phyloP scores from a whole-genome alignment of 345 rosid species.

The Trapa bicornis region DNA sequence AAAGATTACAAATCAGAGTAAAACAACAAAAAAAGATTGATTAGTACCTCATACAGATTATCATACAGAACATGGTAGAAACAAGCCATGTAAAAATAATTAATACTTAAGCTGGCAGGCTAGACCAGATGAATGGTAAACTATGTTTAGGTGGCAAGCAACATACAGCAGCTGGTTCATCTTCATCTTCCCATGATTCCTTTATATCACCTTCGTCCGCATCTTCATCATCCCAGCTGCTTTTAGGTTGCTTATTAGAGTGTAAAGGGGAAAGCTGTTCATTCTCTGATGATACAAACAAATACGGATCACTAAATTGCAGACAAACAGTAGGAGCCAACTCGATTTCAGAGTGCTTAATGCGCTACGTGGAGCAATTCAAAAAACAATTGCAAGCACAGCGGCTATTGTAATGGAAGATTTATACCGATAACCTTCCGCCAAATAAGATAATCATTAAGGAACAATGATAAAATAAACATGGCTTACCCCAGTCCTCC shows the following conservation, averaged over 20 bases:
- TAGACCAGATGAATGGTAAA: neutral
- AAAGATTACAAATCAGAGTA: neutral
- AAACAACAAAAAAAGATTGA: neutral
- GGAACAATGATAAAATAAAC: neutral
- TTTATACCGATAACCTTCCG: neutral
- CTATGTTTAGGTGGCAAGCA: too few species aligned
- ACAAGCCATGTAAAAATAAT: neutral
- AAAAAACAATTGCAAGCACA: neutral
- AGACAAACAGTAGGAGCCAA: neutral
- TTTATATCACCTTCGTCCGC: conserved; percentile 74
- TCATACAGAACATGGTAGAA: neutral
- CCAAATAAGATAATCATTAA: neutral
- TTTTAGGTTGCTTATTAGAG: conserved; percentile 41
- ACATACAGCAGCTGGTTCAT: conserved; percentile 65
- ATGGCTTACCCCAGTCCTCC: conserved; percentile 36
- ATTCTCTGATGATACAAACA: conserved; percentile 39
- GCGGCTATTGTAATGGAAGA: neutral
- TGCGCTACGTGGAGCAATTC: neutral
- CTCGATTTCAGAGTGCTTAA: neutral
- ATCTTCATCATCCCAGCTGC: conserved; percentile 89
- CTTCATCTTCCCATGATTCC: conserved; percentile 99
- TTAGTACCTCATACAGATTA: neutral
- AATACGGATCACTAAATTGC: neutral
- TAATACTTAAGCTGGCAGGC: neutral
- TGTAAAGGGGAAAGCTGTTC: conserved; percentile 45